Base-by-base conservation (phyloP, 2,329 filamentous ascomycete genomes). In the Thielaviopsis musarum region DNA sequence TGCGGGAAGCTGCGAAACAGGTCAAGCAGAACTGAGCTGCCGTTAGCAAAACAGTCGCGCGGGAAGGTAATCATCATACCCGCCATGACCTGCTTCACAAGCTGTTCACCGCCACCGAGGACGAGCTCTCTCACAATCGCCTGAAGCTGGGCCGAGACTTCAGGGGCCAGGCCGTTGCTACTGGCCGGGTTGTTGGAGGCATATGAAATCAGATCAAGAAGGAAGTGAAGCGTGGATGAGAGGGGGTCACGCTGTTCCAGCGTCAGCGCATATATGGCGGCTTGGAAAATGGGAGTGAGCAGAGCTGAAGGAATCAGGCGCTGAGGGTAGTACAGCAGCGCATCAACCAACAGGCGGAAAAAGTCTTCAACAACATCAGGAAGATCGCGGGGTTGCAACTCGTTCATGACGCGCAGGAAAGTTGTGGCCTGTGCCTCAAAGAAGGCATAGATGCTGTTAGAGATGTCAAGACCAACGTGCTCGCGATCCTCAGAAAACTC, bases 61-160 rank as follows among this genome's bases (percentile, higher is more conserved):
- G 93, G 94, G 73, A 98, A 98, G 0, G 87, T 94, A 70, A 96
- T 96, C 91, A 98, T 97, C 91, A 98, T 95, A 62, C 93, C 93
- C 1, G 91, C 93, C 74, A 98, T 78, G 61, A 95, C 84, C 64
- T 91, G 87, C 71, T 95, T 91, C 7, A 93, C 84, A 28, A 98
- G 76, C 59, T 82, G 74, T 66, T 89, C 84, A 45, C 93, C 90
- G 64, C 90, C 83, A 1, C 77, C 73, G 1, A 77, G 64, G 24
- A 95, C 74, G 57, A 96, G 78, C 62, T 81, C 78, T 70, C 85
- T 87, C 61, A 97, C 85, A 7, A 84, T 79, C 38, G 77, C 76
- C 65, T 83, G 85, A 24, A 95, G 79, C 65, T 91, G 83, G 3
- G 81, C 75, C 0, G 85, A 80, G 56, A 85, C 83, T 57, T 79